Base-by-base conservation (phyloP, 2,329 filamentous ascomycete genomes). In the Exophiala viscosa region DNA sequence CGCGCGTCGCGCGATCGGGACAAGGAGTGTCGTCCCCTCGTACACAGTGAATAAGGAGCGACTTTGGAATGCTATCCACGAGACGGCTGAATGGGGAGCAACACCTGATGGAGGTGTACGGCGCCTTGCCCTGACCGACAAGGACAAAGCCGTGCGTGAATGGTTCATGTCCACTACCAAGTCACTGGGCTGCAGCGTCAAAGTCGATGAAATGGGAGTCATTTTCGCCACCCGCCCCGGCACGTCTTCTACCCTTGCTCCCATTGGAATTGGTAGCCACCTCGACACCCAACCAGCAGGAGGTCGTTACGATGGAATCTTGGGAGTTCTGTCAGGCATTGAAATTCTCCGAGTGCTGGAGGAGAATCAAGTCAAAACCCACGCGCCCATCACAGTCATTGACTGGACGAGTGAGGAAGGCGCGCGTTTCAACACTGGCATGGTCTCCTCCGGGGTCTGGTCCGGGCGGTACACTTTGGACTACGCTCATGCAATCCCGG, bases 321-420 rank as follows among this genome's bases (percentile, higher is more conserved):
- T 93, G 0, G 88, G 88, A 7, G 79, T 93, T 2, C 75, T 81
- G 20, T 82, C 87, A 1, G 88, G 84, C 0, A 73, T 93, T 1
- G 88, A 92, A 69, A 83, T 86, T 67, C 71, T 93, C 13, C 79
- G 77, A 51, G 77, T 82, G 0, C 72, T 93, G 38, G 76, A 84
- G 5, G 87, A 91, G 13, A 79, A 84, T 55, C 73, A 79, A 15
- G 73, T 86, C 2, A 77, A 86, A 63, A 91, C 87, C 0, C 78
- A 85, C 40, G 86, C 82, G 39, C 84, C 85, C 1, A 77, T 91
- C 0, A 87, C 86, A 1, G 80, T 90, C 1, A 81, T 91, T 1
- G 89, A 90, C 64, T 89, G 85, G 86, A 90, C 86, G 1, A 88
- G 84, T 64, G 88, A 92, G 71, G 89, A 93, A 72, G 88, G 88